Base-by-base conservation (phyloP, 2,329 filamentous ascomycete species). In the Blastomyces gilchristii region DNA sequence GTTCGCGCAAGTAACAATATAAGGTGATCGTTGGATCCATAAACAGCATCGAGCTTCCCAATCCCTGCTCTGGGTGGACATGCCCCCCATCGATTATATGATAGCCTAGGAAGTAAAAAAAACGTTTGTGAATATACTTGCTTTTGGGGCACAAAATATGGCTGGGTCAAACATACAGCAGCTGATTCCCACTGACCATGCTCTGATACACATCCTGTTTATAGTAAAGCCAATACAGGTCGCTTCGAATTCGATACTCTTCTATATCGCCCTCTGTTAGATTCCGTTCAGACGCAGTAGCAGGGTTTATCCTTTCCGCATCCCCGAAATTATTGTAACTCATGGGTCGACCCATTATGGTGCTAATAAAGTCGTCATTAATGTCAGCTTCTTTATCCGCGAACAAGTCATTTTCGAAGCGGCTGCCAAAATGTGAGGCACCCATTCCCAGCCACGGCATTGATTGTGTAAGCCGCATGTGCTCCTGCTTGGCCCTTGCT, bases 131-230 rank as follows among this genome's bases (percentile, higher is more conserved):
- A 78, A 72, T 60, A 65, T 60, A 18, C 16, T 56, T 25, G 14
- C 37, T 39, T 59, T n/a, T 47, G 3, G 25, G 7, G 1, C n/a
- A 43, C 22, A 18, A 14, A 3, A 25, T 28, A 12, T 41, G 56
- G 34, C 22, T 25, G 37, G 31, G 3, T 58, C 25, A 16, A 43
- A 82, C 91, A 82, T 79, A 96, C 91, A 97, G 87, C 57, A 95
- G 79, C 65, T 83, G 83, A 52, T 93, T 92, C 9, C 91, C 93
- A 68, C 92, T 94, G 31, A 97, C 79, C 65, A 97, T 85, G 72
- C 90, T 91, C 73, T 97, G 93, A 69, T 93, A 95, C 9, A 89
- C 85, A 73, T 97, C 94, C 80, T 97, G 94, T 75, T 96, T 96
- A 69, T 85, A 87, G 73, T 92, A 97, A 89, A 91, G 97, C 92